phyloP scores from a whole-genome alignment of 2,329 filamentous ascomycete genomes.

The Cryphonectria parasitica region DNA sequence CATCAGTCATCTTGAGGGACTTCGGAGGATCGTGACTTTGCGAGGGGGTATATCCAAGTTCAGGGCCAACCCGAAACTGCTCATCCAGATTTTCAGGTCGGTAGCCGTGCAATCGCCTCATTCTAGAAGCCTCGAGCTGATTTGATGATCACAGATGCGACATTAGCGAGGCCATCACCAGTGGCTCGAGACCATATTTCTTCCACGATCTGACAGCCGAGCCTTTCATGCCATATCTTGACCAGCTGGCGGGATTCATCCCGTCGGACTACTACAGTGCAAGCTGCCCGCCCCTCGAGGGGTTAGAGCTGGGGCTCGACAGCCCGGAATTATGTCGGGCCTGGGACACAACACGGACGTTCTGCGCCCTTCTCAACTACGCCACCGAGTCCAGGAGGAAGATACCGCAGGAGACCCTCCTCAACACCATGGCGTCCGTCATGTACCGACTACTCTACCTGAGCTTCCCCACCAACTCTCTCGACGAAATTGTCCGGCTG shows the following conservation, averaged over 20 bases:
- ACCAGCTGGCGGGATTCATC: not conserved
- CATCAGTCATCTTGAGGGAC: slow-evolving; percentile 41
- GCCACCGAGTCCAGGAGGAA: slow-evolving; percentile 28
- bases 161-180: slow-evolving; percentile 14
- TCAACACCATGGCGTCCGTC: slow-evolving; percentile 42
- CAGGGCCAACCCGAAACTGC: slow-evolving; percentile 39
- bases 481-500: slow-evolving; percentile 43
- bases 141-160: slow-evolving; percentile 12
- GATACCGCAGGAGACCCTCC: slow-evolving; percentile 31
- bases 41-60: slow-evolving; percentile 42
- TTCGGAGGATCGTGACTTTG: slow-evolving; percentile 43
- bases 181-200: slow-evolving; percentile 10
- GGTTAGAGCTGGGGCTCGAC: slow-evolving; percentile 3
- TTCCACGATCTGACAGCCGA: slow-evolving; percentile 11
- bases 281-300: not conserved
- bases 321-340: slow-evolving; percentile 28
- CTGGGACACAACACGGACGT: slow-evolving; percentile 33
- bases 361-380: slow-evolving; percentile 35
- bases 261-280: not conserved
- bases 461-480: slow-evolving; percentile 35
- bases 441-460: slow-evolving; percentile 46
- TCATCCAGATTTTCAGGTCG: slow-evolving; percentile 42
- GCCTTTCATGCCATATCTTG: slow-evolving; percentile 7
- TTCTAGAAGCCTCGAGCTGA: not conserved
- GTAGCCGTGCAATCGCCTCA: not conserved